Base-by-base conservation (phyloP, 805 yeast genomes). In the Lachancea sp. region DNA sequence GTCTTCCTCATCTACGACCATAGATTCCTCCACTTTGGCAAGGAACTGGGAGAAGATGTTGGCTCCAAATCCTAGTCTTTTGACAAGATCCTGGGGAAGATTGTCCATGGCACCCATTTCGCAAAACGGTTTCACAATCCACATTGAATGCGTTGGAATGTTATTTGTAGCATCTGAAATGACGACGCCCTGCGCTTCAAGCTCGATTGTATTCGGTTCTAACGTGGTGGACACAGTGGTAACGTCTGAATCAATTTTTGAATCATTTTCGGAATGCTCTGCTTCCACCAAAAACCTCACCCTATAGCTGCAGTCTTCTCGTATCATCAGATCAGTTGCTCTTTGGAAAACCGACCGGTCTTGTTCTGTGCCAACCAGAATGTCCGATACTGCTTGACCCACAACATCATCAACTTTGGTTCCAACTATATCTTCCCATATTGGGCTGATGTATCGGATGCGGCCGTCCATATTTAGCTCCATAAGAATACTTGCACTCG, bases 171-270 rank as follows among this genome's bases (percentile, higher is more conserved):
- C 62, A 57, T 82, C 85, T 51, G 79, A 84, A 8, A 93, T 82
- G 17, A 91, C 63, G 9, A 93, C 82, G 2, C 99, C 99, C 58
- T 91, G 97, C 0, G 96, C 98, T 62, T 91, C 98, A 33, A 90
- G 68, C 52, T 86, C 91, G 8, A 82, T 75, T 13, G 75, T 66
- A 6, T 25, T 27, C 2, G 29, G 29, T 7, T 39, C 17, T n/a
- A 16, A 16, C 7, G 26, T 13, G 12, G 35, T 11, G 11, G 40
- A 17, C 2, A 16, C 43, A 2, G 15, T 16, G 3, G 12, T 43
- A 9, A 42, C 43, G 31, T 50, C 41, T 9, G 48, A 52, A 6
- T 18, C 17, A 35, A 34, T 43, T 42, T 25, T 41, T 47, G 44
- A n/a, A n/a, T 41, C 41, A 12, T 30, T 42, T 11, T 10, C 20